Base-by-base conservation (phyloP, 768 basidiomycete species). In the Lactarius sanguifluus region DNA sequence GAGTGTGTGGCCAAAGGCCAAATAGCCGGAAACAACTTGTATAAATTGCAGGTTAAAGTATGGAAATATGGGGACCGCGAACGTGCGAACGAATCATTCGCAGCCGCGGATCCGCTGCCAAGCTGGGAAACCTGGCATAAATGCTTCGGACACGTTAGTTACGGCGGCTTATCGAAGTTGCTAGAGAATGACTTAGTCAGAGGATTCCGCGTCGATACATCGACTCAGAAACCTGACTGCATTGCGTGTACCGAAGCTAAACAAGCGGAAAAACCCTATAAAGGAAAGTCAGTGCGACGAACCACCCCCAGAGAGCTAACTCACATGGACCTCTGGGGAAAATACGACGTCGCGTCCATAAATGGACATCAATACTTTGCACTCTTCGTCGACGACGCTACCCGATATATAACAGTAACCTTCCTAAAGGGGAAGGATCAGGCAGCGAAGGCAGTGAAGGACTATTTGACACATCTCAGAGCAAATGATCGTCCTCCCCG, bases 111-210 rank as follows among this genome's bases (percentile, higher is more conserved):
- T 28, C 28, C 2, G 28, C 28, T 28, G 28, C 10, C 10, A 36
- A 36, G 36, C 5, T 57, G 56, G 56, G 56, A 57, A 20, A n/a
- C 16, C 0, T 57, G 56, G 56, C 56, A 57, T n/a, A n/a, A n/a
- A 2, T 8, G 34, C 0, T 57, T 20, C 6, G 34, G 56, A 18
- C 56, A 57, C 20, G 10, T 57, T 1, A 57, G 56, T 13, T 57
- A 57, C 23, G 10, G 3, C 1, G 6, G 56, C 1, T 4, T 57
- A 7, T 0, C 5, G 4, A 36, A 57, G 7, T 1, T 57, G 0
- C 2, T 7, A 2, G 2, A n/a, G 0, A 3, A 6, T 0, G 18
- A 38, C 8, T 9, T 36, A 1, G 20, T 38, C 1, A 10, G n/a
- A 6, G 34, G 34, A 1, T 20, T 56, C 9, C 0, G 1, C 9